Percentiles rank a stretch among this genome's conserved stretches.
phyloP scores from a whole-genome alignment of 2,329 filamentous ascomycete species.

The Nemania diffusa region DNA sequence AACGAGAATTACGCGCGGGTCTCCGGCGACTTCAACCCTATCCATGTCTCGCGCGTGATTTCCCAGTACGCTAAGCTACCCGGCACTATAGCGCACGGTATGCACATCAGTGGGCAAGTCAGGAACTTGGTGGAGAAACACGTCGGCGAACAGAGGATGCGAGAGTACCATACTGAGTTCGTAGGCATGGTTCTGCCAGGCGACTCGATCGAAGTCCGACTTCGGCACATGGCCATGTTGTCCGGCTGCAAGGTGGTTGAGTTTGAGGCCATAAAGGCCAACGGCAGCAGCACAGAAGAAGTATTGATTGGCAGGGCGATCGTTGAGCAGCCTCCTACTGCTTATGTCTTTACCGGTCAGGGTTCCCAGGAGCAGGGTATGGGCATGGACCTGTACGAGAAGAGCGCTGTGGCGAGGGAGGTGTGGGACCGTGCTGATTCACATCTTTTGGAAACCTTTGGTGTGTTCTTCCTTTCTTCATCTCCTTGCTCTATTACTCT shows the following conservation, averaged over 20 bases:
- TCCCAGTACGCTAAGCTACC: conserved; percentile 95
- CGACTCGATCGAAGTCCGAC: conserved; percentile 90
- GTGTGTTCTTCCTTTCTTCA: conserved; percentile 60
- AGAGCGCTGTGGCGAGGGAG: conserved; percentile 90
- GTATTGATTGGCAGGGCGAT: conserved; percentile 94
- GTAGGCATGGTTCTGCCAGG: conserved; percentile 98
- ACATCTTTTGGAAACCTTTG: conserved; percentile 98
- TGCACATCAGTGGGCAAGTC: conserved; percentile 98
- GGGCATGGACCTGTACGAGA: conserved; percentile 98
- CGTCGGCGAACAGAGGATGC: conserved; percentile 97
- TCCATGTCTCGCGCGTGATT: conserved; percentile 96
- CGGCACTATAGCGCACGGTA: conserved; percentile 97
- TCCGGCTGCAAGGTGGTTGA: conserved; percentile 99
- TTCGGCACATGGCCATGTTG: conserved; percentile 97
- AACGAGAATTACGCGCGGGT: conserved; percentile 98
- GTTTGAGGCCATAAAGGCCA: conserved; percentile 81
- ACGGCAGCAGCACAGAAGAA: conserved; percentile 95
- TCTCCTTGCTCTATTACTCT: conserved; percentile 8
- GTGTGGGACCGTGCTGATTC: conserved; percentile 98
- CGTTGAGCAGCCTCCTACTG: conserved; percentile 94
- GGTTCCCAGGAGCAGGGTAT: conserved; percentile 98
- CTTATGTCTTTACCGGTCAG: conserved; percentile 98
- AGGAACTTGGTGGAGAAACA: conserved; percentile 96
- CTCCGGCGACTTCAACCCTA: conserved; percentile 98
- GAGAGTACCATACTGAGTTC: conserved; percentile 94